Evolutionary conservation across 805 yeast species (phyloP).

Genomic region (Teunomyces tritomae): DNA sequence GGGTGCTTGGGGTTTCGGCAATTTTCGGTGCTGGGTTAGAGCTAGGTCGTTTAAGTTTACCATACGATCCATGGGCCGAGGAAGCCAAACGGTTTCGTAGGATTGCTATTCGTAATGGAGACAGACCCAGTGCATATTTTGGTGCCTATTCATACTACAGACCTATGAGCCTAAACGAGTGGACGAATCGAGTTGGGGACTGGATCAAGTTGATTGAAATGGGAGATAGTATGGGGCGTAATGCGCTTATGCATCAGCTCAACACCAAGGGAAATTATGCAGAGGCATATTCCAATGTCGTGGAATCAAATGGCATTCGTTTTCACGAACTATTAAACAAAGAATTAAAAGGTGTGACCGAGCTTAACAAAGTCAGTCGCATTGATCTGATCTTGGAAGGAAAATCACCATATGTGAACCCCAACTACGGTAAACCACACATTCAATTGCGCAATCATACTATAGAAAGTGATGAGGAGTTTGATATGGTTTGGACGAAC

Average conservation of each 20-base stretch:
- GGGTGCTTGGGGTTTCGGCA: constrained; percentile 42
- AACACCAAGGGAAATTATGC: constrained; percentile 22
- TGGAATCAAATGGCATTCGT: constrained; percentile 20
- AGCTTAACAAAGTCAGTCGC: constrained; percentile 36
- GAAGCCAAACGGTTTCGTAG: constrained; percentile 58
- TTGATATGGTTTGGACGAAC: constrained; percentile 42
- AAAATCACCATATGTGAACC: constrained; percentile 21
- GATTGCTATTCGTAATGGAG: constrained; percentile 48
- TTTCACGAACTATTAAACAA: constrained; percentile 18
- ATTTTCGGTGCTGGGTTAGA: constrained; percentile 59
- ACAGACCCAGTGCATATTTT: constrained; percentile 57
- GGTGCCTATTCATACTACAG: constrained; percentile 57
- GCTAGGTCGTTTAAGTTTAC: constrained; percentile 44
- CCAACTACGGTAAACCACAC: constrained; percentile 32
- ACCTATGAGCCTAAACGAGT: constrained; percentile 48
- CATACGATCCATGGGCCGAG: constrained; percentile 68
- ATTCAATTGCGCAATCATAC: constrained; percentile 36
- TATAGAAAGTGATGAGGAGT: constrained; percentile 40
- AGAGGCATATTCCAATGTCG: constrained; percentile 29
- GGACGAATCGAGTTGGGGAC: constrained; percentile 24
- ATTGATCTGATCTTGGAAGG: constrained; percentile 36
- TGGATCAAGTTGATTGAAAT: constrained; percentile 8
- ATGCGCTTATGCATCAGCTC: constrained; percentile 9
- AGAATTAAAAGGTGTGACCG: constrained; percentile 31
- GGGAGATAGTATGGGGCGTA: background rate